A percentile compares a stretch with the other conserved stretches of the same genome.
Evolutionary conservation across 257 asterid species (phyloP).

Genomic region (Oldenlandia corymbosa): DNA sequence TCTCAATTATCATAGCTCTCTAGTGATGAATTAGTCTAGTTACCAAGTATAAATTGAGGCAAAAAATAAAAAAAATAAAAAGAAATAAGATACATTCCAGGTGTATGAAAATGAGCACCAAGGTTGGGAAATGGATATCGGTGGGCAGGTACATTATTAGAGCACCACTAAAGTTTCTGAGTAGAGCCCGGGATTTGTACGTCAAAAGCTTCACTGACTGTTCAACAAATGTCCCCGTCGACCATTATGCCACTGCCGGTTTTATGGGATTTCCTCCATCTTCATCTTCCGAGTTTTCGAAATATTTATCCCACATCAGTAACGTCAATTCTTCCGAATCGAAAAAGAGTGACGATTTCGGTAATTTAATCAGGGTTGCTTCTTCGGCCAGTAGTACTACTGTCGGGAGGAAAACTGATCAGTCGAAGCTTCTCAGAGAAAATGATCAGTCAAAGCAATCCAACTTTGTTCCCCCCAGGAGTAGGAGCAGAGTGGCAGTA

Average conservation of each 20-base stretch:
- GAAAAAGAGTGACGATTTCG: conserved; percentile 29
- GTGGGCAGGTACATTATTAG: conserved; percentile 28
- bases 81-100: no score
- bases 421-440: conserved; percentile 15
- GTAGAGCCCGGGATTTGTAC: conserved; percentile 46
- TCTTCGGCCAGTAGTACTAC: conserved; percentile 30
- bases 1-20: no score
- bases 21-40: no score
- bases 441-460: conserved; percentile 23
- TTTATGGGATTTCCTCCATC: conserved; percentile 30
- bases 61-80: no score
- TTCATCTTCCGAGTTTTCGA: conserved; percentile 14
- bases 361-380: conserved; percentile 44
- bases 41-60: no score
- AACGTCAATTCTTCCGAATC: conserved; percentile 25
- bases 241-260: conserved; percentile 12
- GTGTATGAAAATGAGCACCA: conserved; percentile 25
- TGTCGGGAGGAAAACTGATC: conserved; percentile 2
- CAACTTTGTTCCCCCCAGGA: no score
- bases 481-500: conserved; percentile 28
- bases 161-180: conserved; percentile 32
- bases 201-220: conserved; percentile 32
- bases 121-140: conserved; percentile 19
- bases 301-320: conserved; percentile 25
- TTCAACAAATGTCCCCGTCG: conserved; percentile 22